phyloP scores from a whole-genome alignment of 2,329 filamentous ascomycete genomes.

The Exophiala sp. region DNA sequence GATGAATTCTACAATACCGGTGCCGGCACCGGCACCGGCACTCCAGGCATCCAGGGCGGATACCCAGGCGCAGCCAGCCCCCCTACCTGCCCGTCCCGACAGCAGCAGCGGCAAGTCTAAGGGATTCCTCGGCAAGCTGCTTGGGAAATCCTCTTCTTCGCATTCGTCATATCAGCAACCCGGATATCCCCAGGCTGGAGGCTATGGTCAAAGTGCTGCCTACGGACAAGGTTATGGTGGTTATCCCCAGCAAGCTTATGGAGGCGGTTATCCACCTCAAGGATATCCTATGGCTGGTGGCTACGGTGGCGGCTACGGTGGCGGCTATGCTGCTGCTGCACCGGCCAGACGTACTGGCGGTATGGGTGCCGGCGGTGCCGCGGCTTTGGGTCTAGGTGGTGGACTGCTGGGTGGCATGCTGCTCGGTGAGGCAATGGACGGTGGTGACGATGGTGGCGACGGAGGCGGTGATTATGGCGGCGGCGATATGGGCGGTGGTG shows the following conservation, averaged over 20 bases:
- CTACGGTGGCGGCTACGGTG: slow-evolving; percentile 31
- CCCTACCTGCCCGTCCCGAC: slow-evolving; percentile 31
- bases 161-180: no score
- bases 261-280: slow-evolving; percentile 6
- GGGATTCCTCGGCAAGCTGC: slow-evolving; percentile 48
- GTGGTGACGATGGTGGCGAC: slow-evolving; percentile 51
- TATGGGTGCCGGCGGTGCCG: slow-evolving; percentile 66
- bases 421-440: slow-evolving; percentile 61
- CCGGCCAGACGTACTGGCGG: slow-evolving; percentile 45
- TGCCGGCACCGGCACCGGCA: slow-evolving; percentile 7
- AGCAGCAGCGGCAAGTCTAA: slow-evolving; percentile 37
- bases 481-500: slow-evolving; percentile 30
- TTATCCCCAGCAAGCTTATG: slow-evolving; percentile 23
- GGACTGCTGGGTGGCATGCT: slow-evolving; percentile 73
- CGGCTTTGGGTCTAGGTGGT: slow-evolving; percentile 71
- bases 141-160: slow-evolving; percentile 38
- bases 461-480: slow-evolving; percentile 17
- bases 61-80: slow-evolving; percentile 29
- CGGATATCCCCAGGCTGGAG: slow-evolving; percentile 10
- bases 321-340: slow-evolving; percentile 30
- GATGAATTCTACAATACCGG: slow-evolving; percentile 44
- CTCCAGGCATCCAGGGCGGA: slow-evolving; percentile 22
- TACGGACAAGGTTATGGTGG: slow-evolving; percentile 11
- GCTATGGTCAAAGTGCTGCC: slow-evolving; percentile 33
- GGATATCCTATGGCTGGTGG: slow-evolving; percentile 16